Evolutionary conservation across 352 stramenopile genomes (phyloP).

Genomic region (Phytopythium mirpurense): DNA sequence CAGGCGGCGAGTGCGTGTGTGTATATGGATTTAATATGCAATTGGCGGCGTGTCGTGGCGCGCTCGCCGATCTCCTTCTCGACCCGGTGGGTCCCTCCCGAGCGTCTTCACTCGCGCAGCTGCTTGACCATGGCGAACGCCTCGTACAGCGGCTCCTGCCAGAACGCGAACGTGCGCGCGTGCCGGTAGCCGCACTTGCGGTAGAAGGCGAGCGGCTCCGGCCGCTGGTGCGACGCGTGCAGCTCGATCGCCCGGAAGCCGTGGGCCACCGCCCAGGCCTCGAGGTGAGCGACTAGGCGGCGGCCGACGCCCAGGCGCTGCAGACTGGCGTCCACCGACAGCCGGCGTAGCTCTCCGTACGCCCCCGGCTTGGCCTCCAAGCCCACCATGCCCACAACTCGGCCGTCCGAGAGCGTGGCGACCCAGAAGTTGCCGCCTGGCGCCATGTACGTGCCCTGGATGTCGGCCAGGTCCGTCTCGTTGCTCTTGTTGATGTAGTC

Average conservation of each 20-base stretch:
- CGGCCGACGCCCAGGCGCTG: conserved; percentile 22
- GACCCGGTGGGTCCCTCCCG: background rate
- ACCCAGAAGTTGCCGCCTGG: conserved; percentile 45
- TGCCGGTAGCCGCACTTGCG: conserved; percentile 22
- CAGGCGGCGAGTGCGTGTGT: too few species aligned
- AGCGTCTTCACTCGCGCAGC: background rate
- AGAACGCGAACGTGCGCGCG: conserved; percentile 14
- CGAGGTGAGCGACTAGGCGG: conserved; percentile 17
- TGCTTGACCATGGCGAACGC: conserved; percentile 25
- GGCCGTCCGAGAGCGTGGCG: conserved; percentile 15
- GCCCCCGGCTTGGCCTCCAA: conserved; percentile 17
- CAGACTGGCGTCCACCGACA: conserved; percentile 21
- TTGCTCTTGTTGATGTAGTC: conserved; percentile 29
- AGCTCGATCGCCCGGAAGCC: conserved; percentile 19
- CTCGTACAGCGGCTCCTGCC: conserved; percentile 28
- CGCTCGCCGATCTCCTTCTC: background rate
- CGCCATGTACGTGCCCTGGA: conserved; percentile 27
- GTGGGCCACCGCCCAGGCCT: conserved; percentile 15
- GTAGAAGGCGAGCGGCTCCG: conserved; percentile 26
- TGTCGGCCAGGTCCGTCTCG: conserved; percentile 25
- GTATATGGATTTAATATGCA: background rate
- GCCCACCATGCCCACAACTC: conserved; percentile 20
- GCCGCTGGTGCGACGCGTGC: conserved; percentile 6
- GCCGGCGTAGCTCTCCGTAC: conserved; percentile 18
- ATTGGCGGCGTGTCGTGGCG: background rate